Evolutionary conservation across 805 yeast species (phyloP).

Genomic region (Candida namnaoensis): DNA sequence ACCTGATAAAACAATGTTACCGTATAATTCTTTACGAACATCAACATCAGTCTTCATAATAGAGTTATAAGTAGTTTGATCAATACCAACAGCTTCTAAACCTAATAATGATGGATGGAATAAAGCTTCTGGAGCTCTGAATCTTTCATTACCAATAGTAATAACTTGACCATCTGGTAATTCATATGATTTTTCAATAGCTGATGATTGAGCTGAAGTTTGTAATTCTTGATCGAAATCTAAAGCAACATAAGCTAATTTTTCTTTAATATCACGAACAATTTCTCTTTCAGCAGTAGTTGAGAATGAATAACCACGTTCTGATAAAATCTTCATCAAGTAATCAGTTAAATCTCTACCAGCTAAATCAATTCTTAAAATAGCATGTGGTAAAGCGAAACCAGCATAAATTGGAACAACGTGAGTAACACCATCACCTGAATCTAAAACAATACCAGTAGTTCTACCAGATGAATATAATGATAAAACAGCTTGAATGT

Average conservation of each 20-base stretch:
- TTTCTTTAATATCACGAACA: slow-evolving; percentile 85
- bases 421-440: slow-evolving; percentile 99
- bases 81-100: slow-evolving; percentile 97
- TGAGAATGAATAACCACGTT: slow-evolving; percentile 98
- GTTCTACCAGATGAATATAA: slow-evolving; percentile 99
- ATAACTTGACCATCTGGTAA: slow-evolving; percentile 99
- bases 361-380: slow-evolving; percentile 96
- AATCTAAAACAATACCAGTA: slow-evolving; percentile 98
- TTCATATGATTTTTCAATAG: slow-evolving; percentile 98
- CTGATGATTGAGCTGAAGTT: slow-evolving; percentile 96
- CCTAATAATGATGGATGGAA: slow-evolving; percentile 94
- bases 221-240: slow-evolving; percentile 99
- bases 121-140: slow-evolving; percentile 99
- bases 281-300: slow-evolving; percentile 99
- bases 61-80: slow-evolving; percentile 69
- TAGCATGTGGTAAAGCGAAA: slow-evolving; percentile 98
- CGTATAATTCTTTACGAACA: slow-evolving; percentile 97
- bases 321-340: slow-evolving; percentile 96
- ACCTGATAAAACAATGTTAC: slow-evolving; percentile 99
- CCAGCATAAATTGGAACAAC: slow-evolving; percentile 99
- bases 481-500: slow-evolving; percentile 97
- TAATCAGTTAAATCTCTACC: slow-evolving; percentile 99
- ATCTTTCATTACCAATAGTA: slow-evolving; percentile 99
- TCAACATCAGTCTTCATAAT: slow-evolving; percentile 99
- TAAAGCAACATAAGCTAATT: slow-evolving; percentile 97